Base-by-base conservation (phyloP, 1,139 yeast genomes). In the Hanseniaspora uvarum region DNA sequence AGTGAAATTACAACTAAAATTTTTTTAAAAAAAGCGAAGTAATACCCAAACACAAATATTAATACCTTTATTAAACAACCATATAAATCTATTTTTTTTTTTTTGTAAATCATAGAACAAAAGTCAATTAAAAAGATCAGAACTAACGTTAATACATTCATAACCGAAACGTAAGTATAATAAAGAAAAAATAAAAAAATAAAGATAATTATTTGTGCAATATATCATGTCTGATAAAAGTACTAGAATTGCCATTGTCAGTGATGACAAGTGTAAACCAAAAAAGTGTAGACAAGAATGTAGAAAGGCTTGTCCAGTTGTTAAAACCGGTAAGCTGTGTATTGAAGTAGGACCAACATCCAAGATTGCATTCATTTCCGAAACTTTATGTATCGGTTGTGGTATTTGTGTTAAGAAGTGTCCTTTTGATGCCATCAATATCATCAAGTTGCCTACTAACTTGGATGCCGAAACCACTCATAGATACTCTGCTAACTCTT, bases 341-440 rank as follows among this genome's bases (percentile, higher is more conserved):
- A 92, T 92, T 65, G 98, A 92, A 71, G 98, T 92, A 49, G 73
- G 87, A 0, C 95, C 97, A 57, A 77, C 83, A 30, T 81, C 86
- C 57, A 92, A 92, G 68, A 87, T 92, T 65, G 95, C 97, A 24
- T 92, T 89, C 68, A 86, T 92, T 59, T 86, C 96, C n/a, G 98
- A 92, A 70, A 86, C 75, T 44, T 75, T 92, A 67, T 92, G 98
- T 78, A 92, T 92, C 65, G 98, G 98, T 68, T 92, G 98, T 76
- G 98, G 98, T 88, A 92, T 92, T 64, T 92, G 98, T 77, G 95
- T 88, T 52, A 92, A 92, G 71, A 92, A 88, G 69, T 92, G 98
- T 72, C 98, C 98, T 30, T 92, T 92, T 67, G 95, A 89, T 64
- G 98, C 98, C 61, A 89, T 92, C 64, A 84, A 80, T 66, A 89